Evolutionary conservation across 2,329 filamentous ascomycete genomes (phyloP), one percentile per base, ranked within the genome.

Genomic region (Cladorrhinum sp.): DNA sequence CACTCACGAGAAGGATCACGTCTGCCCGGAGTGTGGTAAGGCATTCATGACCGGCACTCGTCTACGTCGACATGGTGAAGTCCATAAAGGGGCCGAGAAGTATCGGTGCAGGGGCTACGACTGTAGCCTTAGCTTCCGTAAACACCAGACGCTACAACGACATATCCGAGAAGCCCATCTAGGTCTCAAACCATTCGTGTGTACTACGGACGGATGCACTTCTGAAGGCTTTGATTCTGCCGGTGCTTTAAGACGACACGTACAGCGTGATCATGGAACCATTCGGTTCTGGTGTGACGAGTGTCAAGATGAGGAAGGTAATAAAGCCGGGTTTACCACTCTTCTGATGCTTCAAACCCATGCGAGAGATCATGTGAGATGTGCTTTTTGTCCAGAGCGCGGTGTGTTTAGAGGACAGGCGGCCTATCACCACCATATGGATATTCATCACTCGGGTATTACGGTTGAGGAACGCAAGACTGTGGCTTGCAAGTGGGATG

Each of bases 61-160:
- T 50, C 81, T 97, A 18, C 85, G 88, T 61, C 83, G 91, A 38
- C 93, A 97, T 72, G 79, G 88, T 54, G 84, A 86, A n/a, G 86
- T 90, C 1, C 93, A 97, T 72, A 84, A 89, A 69, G 89, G 88
- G 57, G 85, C 88, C 66, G 88, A 95, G 71, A 83, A 89, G 57
- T 92, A 89, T 69, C 81, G 84, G 60, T 96, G 92, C 70, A 85
- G 82, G 22, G 87, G 85, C 32, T 88, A 85, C 66, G 85, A 83
- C 0, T 96, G 92, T 75, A 82, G 84, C 18, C 84, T 91, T 75
- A 86, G 85, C 20, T 98, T 97, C 73, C 85, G 93, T 63, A 97
- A 96, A 75, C 89, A 92, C 71, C 87, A 92, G 65, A 96, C 92
- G 0, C 81, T 97, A 16, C 86, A 93, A 71, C 87, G 90, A 55